Evolutionary conservation across 768 basidiomycete genomes (phyloP), one percentile per base, ranked within the genome.

Genomic region (Leucosporidium scottii): DNA sequence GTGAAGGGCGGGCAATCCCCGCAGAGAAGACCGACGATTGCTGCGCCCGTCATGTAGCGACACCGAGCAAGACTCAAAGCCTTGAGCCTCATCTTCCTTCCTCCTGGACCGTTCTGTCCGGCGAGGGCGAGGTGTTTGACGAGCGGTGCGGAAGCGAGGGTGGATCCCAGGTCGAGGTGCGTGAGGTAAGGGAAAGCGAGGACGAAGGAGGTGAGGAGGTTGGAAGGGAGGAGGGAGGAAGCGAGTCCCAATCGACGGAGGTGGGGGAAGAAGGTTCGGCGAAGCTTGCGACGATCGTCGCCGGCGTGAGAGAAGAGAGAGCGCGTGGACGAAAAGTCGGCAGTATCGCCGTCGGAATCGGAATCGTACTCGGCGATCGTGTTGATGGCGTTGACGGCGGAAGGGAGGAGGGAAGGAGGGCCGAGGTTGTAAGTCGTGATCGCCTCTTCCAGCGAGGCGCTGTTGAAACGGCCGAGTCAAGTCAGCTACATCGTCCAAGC

Each of bases 121-220:
- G 82, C 78, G 50, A 78, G 66, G 1, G 85, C 85, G 20, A 97
- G 82, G 0, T 83, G 79, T 34, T 81, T 78, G 13, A 98, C 85
- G 13, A 96, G 84, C 39, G 91, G 86, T 4, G 89, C 84, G 1
- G 84, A 85, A 47, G 84, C 83, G 9, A 89, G 87, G n/a, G 92
- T 97, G 63, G 88, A 88, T 4, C 92, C 93, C 31, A 96, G 83
- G 77, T 96, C 91, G 74, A 96, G 85, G 75, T 92, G 89, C 21
- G 91, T 91, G 27, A 97, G 85, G 53, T 84, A 84, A 0, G 91
- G 90, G 79, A 91, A 91, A 1, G 90, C 85, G 49, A 88, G 80
- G 57, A 93, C 82, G 75, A 93, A 90, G 0, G 86, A 83, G 23
- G 83, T 82, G 57, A 93, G 82, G 62, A 85, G 83, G 61, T 83